Evolutionary conservation across 208 protist species (phyloP), one percentile per base, ranked within the genome.

Genomic region (Paratrypanosoma confusum): DNA sequence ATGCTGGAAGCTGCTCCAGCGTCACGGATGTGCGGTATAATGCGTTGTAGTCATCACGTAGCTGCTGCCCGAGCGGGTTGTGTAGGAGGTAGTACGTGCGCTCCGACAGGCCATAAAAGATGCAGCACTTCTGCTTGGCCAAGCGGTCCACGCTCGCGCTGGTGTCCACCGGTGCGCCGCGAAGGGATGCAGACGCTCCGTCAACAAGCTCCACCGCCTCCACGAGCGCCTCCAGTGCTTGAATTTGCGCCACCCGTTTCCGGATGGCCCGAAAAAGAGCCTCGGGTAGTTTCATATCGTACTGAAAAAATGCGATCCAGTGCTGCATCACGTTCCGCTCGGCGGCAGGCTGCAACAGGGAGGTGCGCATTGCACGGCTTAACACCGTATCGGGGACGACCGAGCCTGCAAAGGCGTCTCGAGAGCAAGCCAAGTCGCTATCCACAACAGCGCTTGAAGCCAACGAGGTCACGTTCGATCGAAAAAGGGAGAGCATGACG

Each of bases 91-190:
- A 46, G 22, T 26, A 3, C 18, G 53, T 60, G 20, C 28, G 48
- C 26, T 60, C 28, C 25, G 45, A 52, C 2, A 17, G 17, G 18
- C 42, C 53, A 22, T 60, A 54, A 27, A 60, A 60, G 25, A 60
- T 44, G 34, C 53, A 60, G 23, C 53, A 60, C n/a, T 28, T 14
- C 10, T n/a, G 18, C 5, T 4, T 27, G 13, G 22, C 21, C 8
- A 3, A 34, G 21, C 16, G 1, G 10, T 16, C 6, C 13, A 8
- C 36, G 7, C 20, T n/a, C 8, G 36, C 20, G 36, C 6, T 16
- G 20, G 14, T 6, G 36, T 22, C 36, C 20, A n/a, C 8, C 20
- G 36, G 14, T 16, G 36, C 29, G 11, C n/a, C n/a, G 29, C 29
- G 10, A 10, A n/a, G n/a, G 29, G 29, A n/a, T 34, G 29, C 29